Conservation (phyloP, 169 alveolate genomes). For the Plasmodium relictum region DNA sequence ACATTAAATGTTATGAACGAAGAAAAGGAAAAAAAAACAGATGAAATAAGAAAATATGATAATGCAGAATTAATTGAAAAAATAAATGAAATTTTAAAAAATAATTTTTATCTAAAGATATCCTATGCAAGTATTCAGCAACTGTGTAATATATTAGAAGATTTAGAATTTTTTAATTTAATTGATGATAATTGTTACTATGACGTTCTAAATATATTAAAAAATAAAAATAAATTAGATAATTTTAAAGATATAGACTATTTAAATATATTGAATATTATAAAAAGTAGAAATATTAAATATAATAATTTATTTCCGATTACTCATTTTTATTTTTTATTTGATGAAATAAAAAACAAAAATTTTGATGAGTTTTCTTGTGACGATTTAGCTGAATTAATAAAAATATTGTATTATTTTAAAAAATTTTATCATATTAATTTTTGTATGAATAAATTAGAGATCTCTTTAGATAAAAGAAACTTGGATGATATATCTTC, state of each 20-base stretch:
- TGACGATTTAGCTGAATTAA: conserved; percentile 51
- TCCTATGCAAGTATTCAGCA: conserved; percentile 47
- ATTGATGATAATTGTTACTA: conserved; percentile 64
- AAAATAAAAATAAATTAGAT: neutral
- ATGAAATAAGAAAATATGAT: neutral
- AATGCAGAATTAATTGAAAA: conserved; percentile 16
- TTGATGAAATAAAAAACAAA: conserved; percentile 34
- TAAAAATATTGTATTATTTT: conserved; percentile 47
- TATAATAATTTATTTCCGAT: conserved; percentile 31
- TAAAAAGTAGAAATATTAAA: conserved; percentile 60
- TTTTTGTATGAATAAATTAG: conserved; percentile 62
- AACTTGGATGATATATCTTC: conserved; percentile 22
- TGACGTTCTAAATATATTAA: conserved; percentile 45
- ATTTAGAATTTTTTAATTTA: conserved; percentile 52
- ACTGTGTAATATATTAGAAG: conserved; percentile 60
- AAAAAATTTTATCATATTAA: conserved; percentile 63
- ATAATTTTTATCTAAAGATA: conserved; percentile 46
- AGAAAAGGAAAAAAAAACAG: neutral
- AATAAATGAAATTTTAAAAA: conserved; percentile 13
- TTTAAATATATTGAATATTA: conserved; percentile 61
- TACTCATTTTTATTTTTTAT: conserved; percentile 50
- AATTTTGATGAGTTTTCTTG: conserved; percentile 5
- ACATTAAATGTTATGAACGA: neutral
- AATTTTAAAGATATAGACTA: conserved; percentile 38
- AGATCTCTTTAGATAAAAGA: conserved; percentile 18